Evolutionary conservation across 2,329 filamentous ascomycete genomes (phyloP).

Genomic region (Plenodomus lindquistii): DNA sequence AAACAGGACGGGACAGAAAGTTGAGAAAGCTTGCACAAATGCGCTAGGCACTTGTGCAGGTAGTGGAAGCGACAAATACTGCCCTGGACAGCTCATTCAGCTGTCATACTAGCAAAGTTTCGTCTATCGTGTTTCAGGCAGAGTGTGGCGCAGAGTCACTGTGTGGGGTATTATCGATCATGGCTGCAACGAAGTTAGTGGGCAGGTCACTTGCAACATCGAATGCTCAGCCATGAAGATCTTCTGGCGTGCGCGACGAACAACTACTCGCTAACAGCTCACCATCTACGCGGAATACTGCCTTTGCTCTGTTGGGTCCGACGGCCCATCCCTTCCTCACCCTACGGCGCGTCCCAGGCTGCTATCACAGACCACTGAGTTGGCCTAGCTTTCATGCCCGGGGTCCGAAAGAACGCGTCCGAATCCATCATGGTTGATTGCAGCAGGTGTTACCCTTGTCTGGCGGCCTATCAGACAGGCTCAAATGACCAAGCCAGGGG

Average conservation of each 20-base stretch:
- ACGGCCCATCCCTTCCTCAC: slow-evolving; percentile 1
- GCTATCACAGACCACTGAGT: slow-evolving; percentile 1
- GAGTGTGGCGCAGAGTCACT: slow-evolving; percentile 3
- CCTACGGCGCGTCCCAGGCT: neutral
- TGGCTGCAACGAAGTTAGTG: neutral
- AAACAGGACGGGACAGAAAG: neutral
- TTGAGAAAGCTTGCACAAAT: neutral
- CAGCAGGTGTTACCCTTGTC: slow-evolving; percentile 6
- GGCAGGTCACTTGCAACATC: neutral
- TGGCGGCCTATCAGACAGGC: slow-evolving; percentile 6
- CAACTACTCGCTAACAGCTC: neutral
- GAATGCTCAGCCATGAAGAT: neutral
- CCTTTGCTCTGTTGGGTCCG: neutral
- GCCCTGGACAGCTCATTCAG: neutral
- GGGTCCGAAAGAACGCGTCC: slow-evolving; percentile 7
- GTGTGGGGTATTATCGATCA: slow-evolving; percentile 8
- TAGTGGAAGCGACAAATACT: neutral
- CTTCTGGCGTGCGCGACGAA: neutral
- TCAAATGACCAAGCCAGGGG: slow-evolving; percentile 6
- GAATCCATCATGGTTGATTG: neutral
- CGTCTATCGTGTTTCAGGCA: slow-evolving; percentile 9
- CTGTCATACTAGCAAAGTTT: slow-evolving; percentile 9
- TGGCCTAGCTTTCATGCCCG: slow-evolving; percentile 5
- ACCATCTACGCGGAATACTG: neutral
- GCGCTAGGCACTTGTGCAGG: neutral